Conservation (phyloP, 1,284 basidiomycete species). For the Hemileia vastatrix region DNA sequence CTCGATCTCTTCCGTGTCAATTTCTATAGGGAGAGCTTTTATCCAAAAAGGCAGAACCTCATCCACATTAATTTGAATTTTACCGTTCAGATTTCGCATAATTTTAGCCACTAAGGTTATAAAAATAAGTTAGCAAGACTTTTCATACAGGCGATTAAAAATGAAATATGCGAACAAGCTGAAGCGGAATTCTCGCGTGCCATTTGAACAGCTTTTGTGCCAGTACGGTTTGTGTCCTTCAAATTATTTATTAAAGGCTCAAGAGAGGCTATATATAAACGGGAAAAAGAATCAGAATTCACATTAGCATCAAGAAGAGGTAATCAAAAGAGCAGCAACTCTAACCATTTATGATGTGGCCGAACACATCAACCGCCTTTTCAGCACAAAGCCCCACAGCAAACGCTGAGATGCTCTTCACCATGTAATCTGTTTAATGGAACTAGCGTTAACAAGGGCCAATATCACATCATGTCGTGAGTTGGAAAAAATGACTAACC, state of each 20-base stretch:
- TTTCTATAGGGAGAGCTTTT: constrained; percentile 15
- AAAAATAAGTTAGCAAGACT: not conserved
- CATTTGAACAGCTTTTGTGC: constrained; percentile 5
- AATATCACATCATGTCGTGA: too few relatives aligned
- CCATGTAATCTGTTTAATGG: not conserved
- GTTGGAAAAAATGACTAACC: too few relatives aligned
- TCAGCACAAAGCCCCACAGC: constrained; percentile 16
- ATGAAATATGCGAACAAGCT: not conserved
- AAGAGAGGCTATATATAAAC: not conserved
- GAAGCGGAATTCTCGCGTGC: constrained; percentile 18
- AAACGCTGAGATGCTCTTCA: constrained; percentile 12
- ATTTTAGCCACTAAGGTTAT: constrained; percentile 13
- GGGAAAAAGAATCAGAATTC: not conserved
- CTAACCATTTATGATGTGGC: too few relatives aligned
- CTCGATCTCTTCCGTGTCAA: constrained; percentile 16
- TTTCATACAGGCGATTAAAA: not conserved
- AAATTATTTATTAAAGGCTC: constrained; percentile 1
- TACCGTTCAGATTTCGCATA: constrained; percentile 5
- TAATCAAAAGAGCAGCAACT: not conserved
- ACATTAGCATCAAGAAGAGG: not conserved
- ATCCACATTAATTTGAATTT: constrained; percentile 5
- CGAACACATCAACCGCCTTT: constrained; percentile 2
- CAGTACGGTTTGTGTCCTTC: not conserved
- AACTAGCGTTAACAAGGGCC: too few relatives aligned
- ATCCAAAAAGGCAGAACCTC: constrained; percentile 16